These are phyloP conservation scores for Rhizopus sp. DNA, from an alignment of 371 early-diverging fungal genomes.

Conservation along the genomic window DNA sequence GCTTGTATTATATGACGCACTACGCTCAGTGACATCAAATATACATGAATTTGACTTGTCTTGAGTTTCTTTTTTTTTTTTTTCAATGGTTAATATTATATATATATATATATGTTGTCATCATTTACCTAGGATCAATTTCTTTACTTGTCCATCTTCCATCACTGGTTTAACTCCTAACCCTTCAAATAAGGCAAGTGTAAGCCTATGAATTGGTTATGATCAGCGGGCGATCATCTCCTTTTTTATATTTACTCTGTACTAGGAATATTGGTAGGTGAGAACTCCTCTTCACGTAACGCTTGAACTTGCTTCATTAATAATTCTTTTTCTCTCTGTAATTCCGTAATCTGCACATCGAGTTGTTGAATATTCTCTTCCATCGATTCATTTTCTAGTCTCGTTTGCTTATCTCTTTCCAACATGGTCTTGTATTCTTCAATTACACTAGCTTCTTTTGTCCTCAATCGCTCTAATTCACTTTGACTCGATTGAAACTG, in stretches of 20 bases:
- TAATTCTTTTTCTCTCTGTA: conserved; percentile 5
- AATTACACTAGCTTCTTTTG: neutral
- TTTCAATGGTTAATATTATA: no score
- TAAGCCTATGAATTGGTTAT: conserved; percentile 1
- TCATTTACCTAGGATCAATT: conserved; percentile 13
- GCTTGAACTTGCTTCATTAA: conserved; percentile 5
- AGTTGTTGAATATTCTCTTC: neutral
- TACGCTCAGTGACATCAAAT: neutral
- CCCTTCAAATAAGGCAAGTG: conserved; percentile 5
- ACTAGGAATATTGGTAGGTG: neutral
- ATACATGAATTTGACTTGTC: neutral
- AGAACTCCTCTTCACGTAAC: neutral
- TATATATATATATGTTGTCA: neutral
- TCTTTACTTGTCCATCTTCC: conserved; percentile 8
- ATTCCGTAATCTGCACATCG: neutral
- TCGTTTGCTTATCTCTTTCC: neutral
- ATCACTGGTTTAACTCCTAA: conserved; percentile 8
- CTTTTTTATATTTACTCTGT: neutral
- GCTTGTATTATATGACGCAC: neutral
- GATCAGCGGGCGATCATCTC: neutral
- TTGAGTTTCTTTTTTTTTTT: neutral
- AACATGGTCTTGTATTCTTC: neutral
- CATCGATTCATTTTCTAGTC: neutral
- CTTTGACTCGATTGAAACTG: neutral
- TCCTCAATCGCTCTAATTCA: neutral